phyloP scores from a whole-genome alignment of 2,329 filamentous ascomycete genomes.

The Aspergillus tubingensis region DNA sequence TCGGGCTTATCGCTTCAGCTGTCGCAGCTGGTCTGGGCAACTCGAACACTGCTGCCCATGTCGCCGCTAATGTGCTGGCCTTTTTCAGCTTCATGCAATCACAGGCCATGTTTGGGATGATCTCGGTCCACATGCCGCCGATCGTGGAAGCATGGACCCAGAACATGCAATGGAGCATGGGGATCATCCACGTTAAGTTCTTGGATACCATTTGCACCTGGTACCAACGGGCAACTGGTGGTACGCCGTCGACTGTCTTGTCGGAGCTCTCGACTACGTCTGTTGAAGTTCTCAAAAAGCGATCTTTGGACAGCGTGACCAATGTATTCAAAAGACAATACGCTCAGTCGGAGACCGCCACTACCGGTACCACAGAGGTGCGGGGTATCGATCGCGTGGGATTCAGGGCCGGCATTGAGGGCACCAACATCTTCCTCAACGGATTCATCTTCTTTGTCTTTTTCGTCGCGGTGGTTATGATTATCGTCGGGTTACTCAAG shows the following conservation, averaged over 20 bases:
- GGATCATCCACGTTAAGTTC: conserved; percentile 82
- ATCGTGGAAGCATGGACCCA: conserved; percentile 92
- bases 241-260: conserved; percentile 75
- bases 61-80: conserved; percentile 86
- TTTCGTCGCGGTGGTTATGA: conserved; percentile 72
- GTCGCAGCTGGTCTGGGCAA: conserved; percentile 86
- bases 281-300: conserved; percentile 74
- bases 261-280: conserved; percentile 72
- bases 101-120: conserved; percentile 86
- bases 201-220: conserved; percentile 86
- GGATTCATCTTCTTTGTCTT: conserved; percentile 84
- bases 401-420: conserved; percentile 80
- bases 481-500: conserved; percentile 78
- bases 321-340: conserved; percentile 25
- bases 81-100: conserved; percentile 93
- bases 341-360: conserved; percentile 49
- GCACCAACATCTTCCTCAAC: conserved; percentile 90
- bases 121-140: conserved; percentile 77
- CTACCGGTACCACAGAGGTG: conserved; percentile 54
- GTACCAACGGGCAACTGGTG: conserved; percentile 92
- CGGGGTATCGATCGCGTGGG: conserved; percentile 85
- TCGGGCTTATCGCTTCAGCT: conserved; percentile 80
- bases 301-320: conserved; percentile 44
- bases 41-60: conserved; percentile 89
- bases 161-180: conserved; percentile 98